Percentiles rank a stretch among this genome's conserved stretches.
Conservation (phyloP, 1,139 yeast species). For the Yamadazyma sp. region DNA sequence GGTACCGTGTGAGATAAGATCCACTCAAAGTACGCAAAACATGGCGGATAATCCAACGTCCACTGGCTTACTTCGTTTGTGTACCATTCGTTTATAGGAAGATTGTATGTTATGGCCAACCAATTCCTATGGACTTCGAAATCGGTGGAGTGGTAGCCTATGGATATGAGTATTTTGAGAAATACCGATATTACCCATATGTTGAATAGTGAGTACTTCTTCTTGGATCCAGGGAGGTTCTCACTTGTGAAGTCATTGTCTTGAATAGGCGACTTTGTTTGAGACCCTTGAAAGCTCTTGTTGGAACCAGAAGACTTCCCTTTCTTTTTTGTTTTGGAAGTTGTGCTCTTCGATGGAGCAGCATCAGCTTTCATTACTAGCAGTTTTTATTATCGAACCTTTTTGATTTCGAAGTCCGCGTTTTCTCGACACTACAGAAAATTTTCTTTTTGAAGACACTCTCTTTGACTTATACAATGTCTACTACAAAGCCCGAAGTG, state of each 20-base stretch:
- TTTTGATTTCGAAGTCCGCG: neutral
- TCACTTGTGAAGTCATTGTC: neutral
- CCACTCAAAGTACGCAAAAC: conserved; percentile 95
- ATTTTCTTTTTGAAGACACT: conserved; percentile 2
- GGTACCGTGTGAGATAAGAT: conserved; percentile 73
- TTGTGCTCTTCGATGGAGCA: neutral
- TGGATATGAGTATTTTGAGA: conserved; percentile 35
- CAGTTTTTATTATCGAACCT: neutral
- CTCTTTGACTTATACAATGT: conserved; percentile 11
- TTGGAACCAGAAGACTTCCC: neutral
- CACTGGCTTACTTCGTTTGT: conserved; percentile 81
- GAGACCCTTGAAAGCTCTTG: neutral
- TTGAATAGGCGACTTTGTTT: neutral
- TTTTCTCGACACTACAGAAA: neutral
- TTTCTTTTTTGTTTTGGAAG: conserved; percentile 1
- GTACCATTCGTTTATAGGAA: conserved; percentile 84
- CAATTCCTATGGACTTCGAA: conserved; percentile 97
- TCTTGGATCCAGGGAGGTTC: neutral
- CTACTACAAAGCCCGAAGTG: conserved; percentile 20
- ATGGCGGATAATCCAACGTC: conserved; percentile 98
- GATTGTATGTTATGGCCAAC: conserved; percentile 84
- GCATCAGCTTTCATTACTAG: neutral
- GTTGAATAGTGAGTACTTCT: conserved; percentile 31
- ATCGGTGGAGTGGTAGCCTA: conserved; percentile 78
- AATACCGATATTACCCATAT: conserved; percentile 42